A percentile compares a stretch with the other conserved stretches of the same genome.
Evolutionary conservation across 2,329 filamentous ascomycete genomes (phyloP).

Genomic region (Macrophomina pseudophaseolina): DNA sequence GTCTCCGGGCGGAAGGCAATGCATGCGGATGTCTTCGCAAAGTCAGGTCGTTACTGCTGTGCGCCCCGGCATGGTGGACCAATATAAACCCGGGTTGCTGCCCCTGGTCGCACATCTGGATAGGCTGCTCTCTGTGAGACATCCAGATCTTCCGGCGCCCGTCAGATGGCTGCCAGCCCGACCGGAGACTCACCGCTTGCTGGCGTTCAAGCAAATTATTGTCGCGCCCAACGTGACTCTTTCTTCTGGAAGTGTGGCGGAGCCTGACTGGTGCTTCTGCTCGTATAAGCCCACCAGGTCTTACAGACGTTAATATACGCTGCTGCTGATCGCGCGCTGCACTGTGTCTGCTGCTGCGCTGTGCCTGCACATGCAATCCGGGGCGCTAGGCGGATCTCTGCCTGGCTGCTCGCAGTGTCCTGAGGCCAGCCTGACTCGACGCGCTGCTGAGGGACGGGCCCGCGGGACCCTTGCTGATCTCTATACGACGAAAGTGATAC

Average conservation of each 20-base stretch:
- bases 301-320: conserved; percentile 18
- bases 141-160: conserved; percentile 25
- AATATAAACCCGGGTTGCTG: conserved; percentile 23
- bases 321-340: conserved; percentile 20
- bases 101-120: conserved; percentile 24
- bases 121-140: conserved; percentile 23
- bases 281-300: conserved; percentile 22
- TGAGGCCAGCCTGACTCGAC: conserved; percentile 7
- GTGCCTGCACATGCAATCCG: neutral
- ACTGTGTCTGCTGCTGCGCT: neutral
- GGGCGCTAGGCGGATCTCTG: conserved; percentile 11
- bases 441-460: conserved; percentile 15
- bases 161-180: conserved; percentile 22
- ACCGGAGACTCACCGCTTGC: conserved; percentile 21
- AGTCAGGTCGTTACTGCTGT: conserved; percentile 20
- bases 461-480: conserved; percentile 22
- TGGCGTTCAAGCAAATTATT: conserved; percentile 9
- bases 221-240: conserved; percentile 18
- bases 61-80: conserved; percentile 21
- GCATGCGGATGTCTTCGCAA: conserved; percentile 16
- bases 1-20: conserved; percentile 21
- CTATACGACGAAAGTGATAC: conserved; percentile 13
- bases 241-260: conserved; percentile 22
- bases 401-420: neutral
- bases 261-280: conserved; percentile 22